phyloP scores from a whole-genome alignment of 2,329 filamentous ascomycete species.

The Dactylellina sp. region DNA sequence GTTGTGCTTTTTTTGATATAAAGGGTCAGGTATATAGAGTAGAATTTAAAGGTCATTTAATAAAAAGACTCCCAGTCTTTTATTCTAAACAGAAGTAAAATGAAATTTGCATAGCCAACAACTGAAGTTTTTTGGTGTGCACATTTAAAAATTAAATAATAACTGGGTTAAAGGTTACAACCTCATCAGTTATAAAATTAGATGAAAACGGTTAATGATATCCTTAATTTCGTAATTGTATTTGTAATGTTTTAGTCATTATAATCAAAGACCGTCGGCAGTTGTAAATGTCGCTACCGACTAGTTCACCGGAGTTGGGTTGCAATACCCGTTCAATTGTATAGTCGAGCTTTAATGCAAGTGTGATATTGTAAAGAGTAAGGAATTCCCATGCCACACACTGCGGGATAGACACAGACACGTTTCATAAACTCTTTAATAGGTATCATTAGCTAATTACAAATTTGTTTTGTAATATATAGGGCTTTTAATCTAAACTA shows the following conservation, averaged over 20 bases:
- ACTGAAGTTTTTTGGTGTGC: slow-evolving; percentile 22
- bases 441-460: slow-evolving; percentile 15
- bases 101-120: slow-evolving; percentile 18
- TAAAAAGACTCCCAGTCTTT: slow-evolving; percentile 38
- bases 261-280: slow-evolving; percentile 21
- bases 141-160: slow-evolving; percentile 21
- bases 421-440: slow-evolving; percentile 16
- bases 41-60: slow-evolving; percentile 40
- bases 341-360: slow-evolving; percentile 17
- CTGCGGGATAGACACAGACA: slow-evolving; percentile 13
- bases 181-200: slow-evolving; percentile 23
- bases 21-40: slow-evolving; percentile 22
- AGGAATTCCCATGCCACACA: slow-evolving; percentile 12
- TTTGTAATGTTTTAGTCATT: slow-evolving; percentile 9
- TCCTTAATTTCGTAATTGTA: slow-evolving; percentile 16
- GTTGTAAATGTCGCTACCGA: slow-evolving; percentile 32
- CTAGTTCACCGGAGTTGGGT: slow-evolving; percentile 22
- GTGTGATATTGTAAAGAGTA: slow-evolving; percentile 17
- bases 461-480: slow-evolving; percentile 21
- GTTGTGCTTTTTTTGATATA: slow-evolving; percentile 22
- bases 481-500: slow-evolving; percentile 13
- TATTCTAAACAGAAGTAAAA: slow-evolving; percentile 33
- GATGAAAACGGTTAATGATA: slow-evolving; percentile 25
- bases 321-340: slow-evolving; percentile 22
- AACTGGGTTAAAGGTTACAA: slow-evolving; percentile 33